Evolutionary conservation across 371 early-diverging fungal species (phyloP).

Genomic region (Lichtheimia hyalospora): DNA sequence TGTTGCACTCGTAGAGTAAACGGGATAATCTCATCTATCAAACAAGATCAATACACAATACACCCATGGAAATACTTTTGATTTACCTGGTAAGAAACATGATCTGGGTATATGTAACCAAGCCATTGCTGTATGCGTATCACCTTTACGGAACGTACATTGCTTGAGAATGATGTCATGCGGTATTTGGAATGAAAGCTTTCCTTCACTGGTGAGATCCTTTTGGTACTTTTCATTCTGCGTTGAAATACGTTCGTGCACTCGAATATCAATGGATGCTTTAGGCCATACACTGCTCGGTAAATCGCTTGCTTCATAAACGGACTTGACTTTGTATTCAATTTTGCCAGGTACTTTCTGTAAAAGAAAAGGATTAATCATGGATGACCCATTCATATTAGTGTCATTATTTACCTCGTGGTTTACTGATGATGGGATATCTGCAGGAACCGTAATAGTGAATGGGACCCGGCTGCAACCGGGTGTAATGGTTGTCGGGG

Average conservation of each 20-base stretch:
- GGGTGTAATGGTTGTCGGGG: conserved; percentile 9
- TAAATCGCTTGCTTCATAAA: conserved; percentile 20
- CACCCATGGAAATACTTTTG: background rate
- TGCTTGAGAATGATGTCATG: conserved; percentile 21
- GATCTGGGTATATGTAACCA: conserved; percentile 18
- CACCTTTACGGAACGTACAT: conserved; percentile 20
- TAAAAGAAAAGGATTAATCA: background rate
- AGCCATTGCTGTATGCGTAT: conserved; percentile 17
- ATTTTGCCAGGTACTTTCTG: conserved; percentile 26
- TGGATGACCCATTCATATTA: background rate
- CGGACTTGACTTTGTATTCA: conserved; percentile 28
- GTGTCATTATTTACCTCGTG: conserved; percentile 15
- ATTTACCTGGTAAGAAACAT: conserved; percentile 28
- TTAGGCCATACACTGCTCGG: conserved; percentile 28
- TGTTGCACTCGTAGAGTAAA: conserved; percentile 22
- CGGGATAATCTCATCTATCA: conserved; percentile 16
- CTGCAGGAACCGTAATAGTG: conserved; percentile 17
- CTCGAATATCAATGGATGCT: conserved; percentile 11
- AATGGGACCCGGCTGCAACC: conserved; percentile 9
- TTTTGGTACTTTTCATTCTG: conserved; percentile 12
- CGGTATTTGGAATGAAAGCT: conserved; percentile 18
- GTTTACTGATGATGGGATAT: conserved; percentile 22
- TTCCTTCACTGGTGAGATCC: conserved; percentile 20
- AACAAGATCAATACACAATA: background rate
- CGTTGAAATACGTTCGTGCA: conserved; percentile 23